phyloP scores from a whole-genome alignment of 2,329 filamentous ascomycete genomes.

The Tolypocladium inflatum region DNA sequence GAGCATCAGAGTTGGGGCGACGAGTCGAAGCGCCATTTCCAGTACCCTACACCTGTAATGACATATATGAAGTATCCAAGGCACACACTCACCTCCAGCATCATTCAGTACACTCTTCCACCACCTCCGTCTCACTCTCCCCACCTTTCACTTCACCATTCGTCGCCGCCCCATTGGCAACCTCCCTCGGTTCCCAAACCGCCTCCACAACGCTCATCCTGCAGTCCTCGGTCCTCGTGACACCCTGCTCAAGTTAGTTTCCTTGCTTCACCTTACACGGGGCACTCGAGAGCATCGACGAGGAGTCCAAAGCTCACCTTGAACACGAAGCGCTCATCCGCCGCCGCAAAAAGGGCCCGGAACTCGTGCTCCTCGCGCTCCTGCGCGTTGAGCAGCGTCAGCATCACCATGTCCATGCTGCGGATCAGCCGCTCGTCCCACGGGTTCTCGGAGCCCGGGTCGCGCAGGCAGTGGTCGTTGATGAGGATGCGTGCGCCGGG shows the following conservation, averaged over 20 bases:
- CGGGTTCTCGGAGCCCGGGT: constrained; percentile 25
- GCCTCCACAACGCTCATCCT: constrained; percentile 40
- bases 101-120: neutral
- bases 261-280: too few species aligned
- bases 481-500: constrained; percentile 39
- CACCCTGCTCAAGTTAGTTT: constrained; percentile 18
- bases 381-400: constrained; percentile 40
- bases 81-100: neutral
- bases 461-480: constrained; percentile 34
- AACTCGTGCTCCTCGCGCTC: constrained; percentile 40
- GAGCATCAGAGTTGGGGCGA: neutral
- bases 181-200: constrained; percentile 28
- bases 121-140: neutral
- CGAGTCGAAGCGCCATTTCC: neutral
- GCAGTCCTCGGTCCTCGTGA: constrained; percentile 28
- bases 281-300: too few species aligned
- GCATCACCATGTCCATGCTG: constrained; percentile 43
- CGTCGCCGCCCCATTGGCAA: neutral
- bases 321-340: constrained; percentile 32
- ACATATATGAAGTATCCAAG: neutral
- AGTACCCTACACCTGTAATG: neutral
- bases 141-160: neutral
- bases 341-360: constrained; percentile 30
- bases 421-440: constrained; percentile 38
- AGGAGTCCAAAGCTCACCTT: constrained; percentile 15